phyloP scores from a whole-genome alignment of 306 rosid genomes.

The Hylodesmum podocarpum region DNA sequence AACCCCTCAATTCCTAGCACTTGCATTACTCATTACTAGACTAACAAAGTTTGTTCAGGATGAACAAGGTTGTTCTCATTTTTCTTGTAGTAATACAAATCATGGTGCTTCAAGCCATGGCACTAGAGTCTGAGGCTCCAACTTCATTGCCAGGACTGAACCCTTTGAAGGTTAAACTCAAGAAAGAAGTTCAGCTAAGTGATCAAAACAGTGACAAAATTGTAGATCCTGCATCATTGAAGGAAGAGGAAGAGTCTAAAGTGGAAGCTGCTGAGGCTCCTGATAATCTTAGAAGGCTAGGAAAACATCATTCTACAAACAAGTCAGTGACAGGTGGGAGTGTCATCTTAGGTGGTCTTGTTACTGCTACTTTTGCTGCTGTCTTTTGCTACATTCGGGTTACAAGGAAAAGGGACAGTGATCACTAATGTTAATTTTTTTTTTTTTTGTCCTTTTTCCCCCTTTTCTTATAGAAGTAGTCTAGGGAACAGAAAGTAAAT shows the following conservation, averaged over 20 bases:
- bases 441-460: not conserved
- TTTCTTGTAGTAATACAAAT: conserved; percentile 44
- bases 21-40: not conserved
- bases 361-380: conserved; percentile 76
- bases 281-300: conserved; percentile 50
- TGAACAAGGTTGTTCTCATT: conserved; percentile 48
- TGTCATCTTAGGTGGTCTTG: conserved; percentile 83
- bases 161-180: conserved; percentile 18
- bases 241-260: conserved; percentile 20
- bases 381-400: conserved; percentile 85
- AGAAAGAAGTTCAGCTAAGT: conserved; percentile 11
- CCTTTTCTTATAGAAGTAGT: not conserved
- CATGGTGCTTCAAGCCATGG: conserved; percentile 45
- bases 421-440: not conserved
- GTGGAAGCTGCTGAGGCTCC: conserved; percentile 60
- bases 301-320: conserved; percentile 58
- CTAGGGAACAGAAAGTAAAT: conserved; percentile 9
- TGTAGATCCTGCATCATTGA: conserved; percentile 29
- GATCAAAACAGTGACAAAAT: conserved; percentile 8
- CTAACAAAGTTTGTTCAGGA: conserved; percentile 14
- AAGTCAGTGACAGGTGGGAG: conserved; percentile 90
- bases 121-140: conserved; percentile 39
- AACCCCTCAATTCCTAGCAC: not conserved
- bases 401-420: conserved; percentile 55
- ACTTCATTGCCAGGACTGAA: conserved; percentile 20